Evolutionary conservation across 805 yeast genomes (phyloP), one percentile per base, ranked within the genome.

Genomic region (Candida tammaniensis): DNA sequence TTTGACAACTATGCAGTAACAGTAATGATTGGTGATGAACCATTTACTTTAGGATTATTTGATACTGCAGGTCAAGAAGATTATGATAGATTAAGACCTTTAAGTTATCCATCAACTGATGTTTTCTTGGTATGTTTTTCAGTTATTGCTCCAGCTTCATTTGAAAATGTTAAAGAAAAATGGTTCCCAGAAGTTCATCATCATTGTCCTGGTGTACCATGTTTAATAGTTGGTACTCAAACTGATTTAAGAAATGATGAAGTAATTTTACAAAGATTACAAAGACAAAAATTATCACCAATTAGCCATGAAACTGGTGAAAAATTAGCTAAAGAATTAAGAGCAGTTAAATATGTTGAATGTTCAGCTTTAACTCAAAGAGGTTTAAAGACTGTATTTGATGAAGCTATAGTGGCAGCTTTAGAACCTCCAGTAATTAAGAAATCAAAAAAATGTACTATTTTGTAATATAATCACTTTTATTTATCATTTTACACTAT

Each of bases 51-150:
- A 52, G 97, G 98, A n/a, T 71, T 91, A 42, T 91, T 93, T 56
- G 98, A 91, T 70, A 91, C 98, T 22, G 98, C 98, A 18, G 98
- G 98, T 33, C 98, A 91, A 72, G 98, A 91, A 76, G 98, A 91
- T 72, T 91, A 93, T 63, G 98, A 91, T 69, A 79, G 98, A 58
- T 72, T 91, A 57, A 85, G 98, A 68, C 98, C 98, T 7, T 76
- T 93, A 51, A 83, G 95, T 38, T 91, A 91, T 63, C 98, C 98
- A 12, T 93, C 95, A 35, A 93, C 98, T 4, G 98, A 91, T 62
- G 96, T 91, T 29, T 91, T 91, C 57, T 72, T 91, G 49, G 95
- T 91, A 39, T 93, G 98, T 66, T 91, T 93, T 66, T 83, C 95
- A 23, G 96, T 93, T 40, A 89, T 94, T 48, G 88, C 96, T 10